Percentiles rank a stretch among this genome's conserved stretches.
Evolutionary conservation across 768 basidiomycete species (phyloP).

Genomic region (Lactarius trivialis): DNA sequence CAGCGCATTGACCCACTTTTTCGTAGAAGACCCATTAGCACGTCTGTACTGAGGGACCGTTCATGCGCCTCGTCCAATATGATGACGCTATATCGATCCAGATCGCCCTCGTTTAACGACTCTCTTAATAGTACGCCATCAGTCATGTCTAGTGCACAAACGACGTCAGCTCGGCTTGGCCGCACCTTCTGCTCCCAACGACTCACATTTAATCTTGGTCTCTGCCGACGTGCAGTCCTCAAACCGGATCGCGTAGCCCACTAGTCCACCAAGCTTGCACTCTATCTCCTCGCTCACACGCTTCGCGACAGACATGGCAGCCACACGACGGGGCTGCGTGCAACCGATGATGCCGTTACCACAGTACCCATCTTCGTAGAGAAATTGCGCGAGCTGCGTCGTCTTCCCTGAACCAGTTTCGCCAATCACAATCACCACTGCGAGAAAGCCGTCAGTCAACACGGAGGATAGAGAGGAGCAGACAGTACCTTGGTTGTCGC

Average conservation of each 20-base stretch:
- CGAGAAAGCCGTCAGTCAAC: neutral
- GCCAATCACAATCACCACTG: conserved; percentile 93
- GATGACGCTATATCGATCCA: conserved; percentile 94
- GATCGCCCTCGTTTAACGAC: conserved; percentile 95
- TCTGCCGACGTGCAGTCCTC: conserved; percentile 94
- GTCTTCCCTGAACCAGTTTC: conserved; percentile 99
- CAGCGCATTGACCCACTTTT: conserved; percentile 61
- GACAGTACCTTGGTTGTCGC: conserved; percentile 85
- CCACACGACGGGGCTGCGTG: conserved; percentile 97
- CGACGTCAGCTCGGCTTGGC: neutral
- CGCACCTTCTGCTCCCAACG: neutral
- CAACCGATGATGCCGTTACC: conserved; percentile 87
- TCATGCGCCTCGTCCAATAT: conserved; percentile 99
- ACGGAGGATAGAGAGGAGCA: conserved; percentile 13
- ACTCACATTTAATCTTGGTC: conserved; percentile 94
- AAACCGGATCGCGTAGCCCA: conserved; percentile 97
- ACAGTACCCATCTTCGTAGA: conserved; percentile 97
- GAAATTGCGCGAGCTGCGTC: conserved; percentile 89
- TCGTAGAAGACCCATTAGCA: conserved; percentile 90
- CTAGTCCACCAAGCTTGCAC: conserved; percentile 85
- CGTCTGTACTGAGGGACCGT: conserved; percentile 94
- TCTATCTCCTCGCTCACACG: conserved; percentile 99
- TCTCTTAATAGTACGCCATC: conserved; percentile 98
- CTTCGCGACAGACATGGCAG: conserved; percentile 99
- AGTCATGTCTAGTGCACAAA: conserved; percentile 73